Conservation (phyloP, 352 stramenopile species). For the Phytophthora foliorum region DNA sequence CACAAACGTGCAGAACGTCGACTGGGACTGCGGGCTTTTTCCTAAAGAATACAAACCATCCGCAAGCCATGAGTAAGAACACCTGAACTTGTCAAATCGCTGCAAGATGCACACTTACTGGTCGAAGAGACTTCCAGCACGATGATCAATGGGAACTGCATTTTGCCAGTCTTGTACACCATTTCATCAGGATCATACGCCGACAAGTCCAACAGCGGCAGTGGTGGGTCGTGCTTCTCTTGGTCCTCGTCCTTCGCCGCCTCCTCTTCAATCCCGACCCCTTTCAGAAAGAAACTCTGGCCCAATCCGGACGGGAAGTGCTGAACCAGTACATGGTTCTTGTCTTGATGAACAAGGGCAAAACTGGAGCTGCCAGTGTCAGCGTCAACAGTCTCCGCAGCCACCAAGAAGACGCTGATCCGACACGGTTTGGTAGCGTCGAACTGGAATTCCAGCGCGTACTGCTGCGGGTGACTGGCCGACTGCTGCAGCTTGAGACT, state of each 20-base stretch:
- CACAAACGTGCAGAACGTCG: slow-evolving; percentile 82
- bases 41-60: slow-evolving; percentile 15
- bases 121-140: slow-evolving; percentile 66
- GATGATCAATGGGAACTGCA: slow-evolving; percentile 75
- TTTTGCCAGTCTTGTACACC: slow-evolving; percentile 50
- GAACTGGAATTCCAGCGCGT: slow-evolving; percentile 78
- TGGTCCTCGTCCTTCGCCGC: slow-evolving; percentile 7
- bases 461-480: slow-evolving; percentile 29
- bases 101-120: slow-evolving; percentile 37
- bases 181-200: slow-evolving; percentile 52
- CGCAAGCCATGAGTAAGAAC: background rate
- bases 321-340: slow-evolving; percentile 45
- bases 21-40: slow-evolving; percentile 72
- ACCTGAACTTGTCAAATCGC: background rate
- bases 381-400: slow-evolving; percentile 72
- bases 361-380: slow-evolving; percentile 74
- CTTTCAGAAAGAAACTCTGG: slow-evolving; percentile 60
- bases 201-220: slow-evolving; percentile 54
- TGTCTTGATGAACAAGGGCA: slow-evolving; percentile 56
- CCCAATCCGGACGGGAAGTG: slow-evolving; percentile 61
- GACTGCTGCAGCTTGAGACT: slow-evolving; percentile 66
- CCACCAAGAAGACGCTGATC: slow-evolving; percentile 73
- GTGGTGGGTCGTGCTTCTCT: slow-evolving; percentile 18
- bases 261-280: slow-evolving; percentile 12
- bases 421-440: slow-evolving; percentile 81